Base-by-base conservation (phyloP, 75 land plant species). In the Selaginella moellendorffii region DNA sequence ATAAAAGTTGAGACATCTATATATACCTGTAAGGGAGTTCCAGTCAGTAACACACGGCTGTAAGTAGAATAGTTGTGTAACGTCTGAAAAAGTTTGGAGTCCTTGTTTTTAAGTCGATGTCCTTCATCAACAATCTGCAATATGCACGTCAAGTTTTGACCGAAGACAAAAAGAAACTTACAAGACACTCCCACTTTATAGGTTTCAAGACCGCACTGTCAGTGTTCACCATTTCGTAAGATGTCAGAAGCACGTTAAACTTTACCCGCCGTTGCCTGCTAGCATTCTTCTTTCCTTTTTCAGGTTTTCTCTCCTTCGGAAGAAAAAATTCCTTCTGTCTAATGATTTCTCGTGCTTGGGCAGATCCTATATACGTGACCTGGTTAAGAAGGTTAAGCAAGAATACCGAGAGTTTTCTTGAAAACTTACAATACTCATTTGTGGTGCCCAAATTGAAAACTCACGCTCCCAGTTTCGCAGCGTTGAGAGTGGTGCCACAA, bases 61-160 rank as follows among this genome's bases (percentile, higher is more conserved):
- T 53, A 77, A 31, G 84, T 81, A 0, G 74, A 26, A 59, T 80
- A 95, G 46, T 80, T 83, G 52, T 71, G 81, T 69, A 95, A 66
- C 21, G 84, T 81, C 65, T 76, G 73, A 79, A 95, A 95, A 61
- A 95, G 83, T 62, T 95, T 95, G 0, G 97, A 90, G 67, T 95
- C 99, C 77, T 95, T 95, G 68, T 95, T 95, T 64, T 95, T 95
- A 5, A 95, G 81, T 5, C 99, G 86, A 64, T 95, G 99, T 22
- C 99, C 99, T 69, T 95, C 99, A 80, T 95, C 99, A 54, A 95
- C 97, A 74, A 95, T 90, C 99, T 95, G 62, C 52, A n/a, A n/a
- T n/a, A 75, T 9, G 14, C 46, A 36, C 46, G 14, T n/a, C n/a
- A 14, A 36, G 46, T 5, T 36, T 36, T 5, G 46, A n/a, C n/a